Base-by-base conservation (phyloP, 352 stramenopile genomes). In the Pythium pyrilobum region DNA sequence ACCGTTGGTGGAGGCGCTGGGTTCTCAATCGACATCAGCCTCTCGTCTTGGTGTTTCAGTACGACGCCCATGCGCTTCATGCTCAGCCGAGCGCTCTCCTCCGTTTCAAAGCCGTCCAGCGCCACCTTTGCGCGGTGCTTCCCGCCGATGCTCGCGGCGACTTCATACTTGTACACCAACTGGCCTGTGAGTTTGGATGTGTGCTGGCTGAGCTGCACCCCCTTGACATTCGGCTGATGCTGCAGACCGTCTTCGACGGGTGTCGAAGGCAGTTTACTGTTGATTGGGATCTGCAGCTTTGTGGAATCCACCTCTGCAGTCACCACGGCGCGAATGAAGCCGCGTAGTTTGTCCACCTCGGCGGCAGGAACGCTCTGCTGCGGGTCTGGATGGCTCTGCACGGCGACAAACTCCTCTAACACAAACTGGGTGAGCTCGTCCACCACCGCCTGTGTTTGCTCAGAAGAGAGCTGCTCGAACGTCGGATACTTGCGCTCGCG, bases 41-140 rank as follows among this genome's bases (percentile, higher is more conserved):
- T 37, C 32, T 52, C 33, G 28, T 49, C 21, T 23, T 61, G 29
- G 1, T 25, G 5, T 1, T 53, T 33, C 7, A 61, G 13, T 5
- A 36, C 47, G 13, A 16, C n/a, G 9, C 25, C n/a, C 15, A 66
- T 55, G 10, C 51, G 36, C 31, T 50, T 5, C 20, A 60, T 42
- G 18, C 43, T 60, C 21, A 29, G 24, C 24, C 59, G 24, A 1
- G 46, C 59, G 2, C 6, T 18, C 8, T 55, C 33, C n/a, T 25
- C 32, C 0, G 59, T 39, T 28, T 62, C 59, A 21, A 67, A 56
- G 4, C 52, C 59, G n/a, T 67, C 59, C 1, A 59, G 5, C 3
- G 20, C 23, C 15, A 67, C 36, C 8, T 33, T 58, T 0, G 59
- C 59, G 3, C n/a, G 31, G 36, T 67, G 52, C 23, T 62, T 47